Evolutionary conservation across 2,329 filamentous ascomycete genomes (phyloP).

Genomic region (Lojkania enalia): DNA sequence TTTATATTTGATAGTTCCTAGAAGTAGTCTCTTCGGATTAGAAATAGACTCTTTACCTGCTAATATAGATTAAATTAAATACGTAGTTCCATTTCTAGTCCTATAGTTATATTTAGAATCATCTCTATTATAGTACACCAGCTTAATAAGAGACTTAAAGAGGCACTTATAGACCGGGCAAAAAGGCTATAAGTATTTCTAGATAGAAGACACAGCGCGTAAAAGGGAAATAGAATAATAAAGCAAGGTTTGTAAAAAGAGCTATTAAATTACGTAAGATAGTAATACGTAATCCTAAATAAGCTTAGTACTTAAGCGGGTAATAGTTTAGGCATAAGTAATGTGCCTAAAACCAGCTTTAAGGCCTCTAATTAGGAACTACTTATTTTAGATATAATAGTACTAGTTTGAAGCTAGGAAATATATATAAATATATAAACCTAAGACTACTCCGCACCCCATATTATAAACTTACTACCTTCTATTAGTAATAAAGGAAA

Average conservation of each 20-base stretch:
- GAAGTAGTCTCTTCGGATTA: slow-evolving; percentile 4
- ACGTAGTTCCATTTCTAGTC: slow-evolving; percentile 4
- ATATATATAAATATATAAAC: slow-evolving; percentile 9
- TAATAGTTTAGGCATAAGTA: slow-evolving; percentile 9
- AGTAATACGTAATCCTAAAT: slow-evolving; percentile 4
- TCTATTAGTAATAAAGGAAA: slow-evolving; percentile 4
- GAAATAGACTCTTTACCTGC: slow-evolving; percentile 5
- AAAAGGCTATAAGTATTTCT: slow-evolving; percentile 4
- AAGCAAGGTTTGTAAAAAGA: slow-evolving; percentile 5
- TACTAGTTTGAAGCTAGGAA: slow-evolving; percentile 1
- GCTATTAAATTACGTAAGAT: slow-evolving; percentile 6
- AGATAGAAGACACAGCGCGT: slow-evolving; percentile 5
- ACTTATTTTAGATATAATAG: slow-evolving; percentile 3
- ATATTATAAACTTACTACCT: slow-evolving; percentile 3
- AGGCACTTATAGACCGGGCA: not conserved
- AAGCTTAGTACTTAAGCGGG: not conserved
- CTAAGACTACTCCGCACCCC: slow-evolving; percentile 3
- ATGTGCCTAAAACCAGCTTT: slow-evolving; percentile 6
- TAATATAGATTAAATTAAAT: slow-evolving; percentile 5
- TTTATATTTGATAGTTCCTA: slow-evolving; percentile 8
- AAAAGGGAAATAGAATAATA: slow-evolving; percentile 8
- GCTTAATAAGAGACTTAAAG: slow-evolving; percentile 1
- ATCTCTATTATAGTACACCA: not conserved
- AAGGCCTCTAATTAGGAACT: slow-evolving; percentile 9
- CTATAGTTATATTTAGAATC: slow-evolving; percentile 3